Conservation (phyloP, 176 grass and related monocot genomes). For the Oryza rufipogon region DNA sequence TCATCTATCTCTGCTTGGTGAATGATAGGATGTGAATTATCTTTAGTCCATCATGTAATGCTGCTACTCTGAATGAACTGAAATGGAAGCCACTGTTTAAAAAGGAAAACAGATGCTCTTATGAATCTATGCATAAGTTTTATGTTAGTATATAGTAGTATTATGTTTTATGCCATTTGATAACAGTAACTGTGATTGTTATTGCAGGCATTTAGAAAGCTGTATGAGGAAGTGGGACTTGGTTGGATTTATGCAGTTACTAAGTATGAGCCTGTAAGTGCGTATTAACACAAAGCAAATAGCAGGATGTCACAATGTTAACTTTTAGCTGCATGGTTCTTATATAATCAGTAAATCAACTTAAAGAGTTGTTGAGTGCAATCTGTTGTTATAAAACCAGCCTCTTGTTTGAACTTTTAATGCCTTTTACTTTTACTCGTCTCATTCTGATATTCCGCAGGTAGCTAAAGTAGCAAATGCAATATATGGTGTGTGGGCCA, state of each 20-base stretch:
- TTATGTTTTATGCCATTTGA: background rate
- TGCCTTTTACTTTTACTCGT: background rate
- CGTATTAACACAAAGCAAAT: background rate
- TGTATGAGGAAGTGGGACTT: constrained; percentile 93
- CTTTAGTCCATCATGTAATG: no score
- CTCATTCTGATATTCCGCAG: constrained; percentile 44
- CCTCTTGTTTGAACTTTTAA: background rate
- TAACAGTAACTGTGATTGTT: constrained; percentile 8
- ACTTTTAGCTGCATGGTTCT: background rate
- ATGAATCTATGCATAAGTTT: constrained; percentile 1
- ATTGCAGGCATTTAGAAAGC: constrained; percentile 86
- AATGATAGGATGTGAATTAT: no score
- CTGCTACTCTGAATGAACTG: no score
- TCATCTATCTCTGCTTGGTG: no score
- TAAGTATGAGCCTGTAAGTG: constrained; percentile 93
- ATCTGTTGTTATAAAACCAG: background rate
- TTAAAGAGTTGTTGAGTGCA: background rate
- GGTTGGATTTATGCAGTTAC: constrained; percentile 98
- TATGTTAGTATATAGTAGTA: background rate
- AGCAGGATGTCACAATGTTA: constrained; percentile 6
- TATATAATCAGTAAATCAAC: background rate
- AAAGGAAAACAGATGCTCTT: background rate
- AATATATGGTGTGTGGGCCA: constrained; percentile 87
- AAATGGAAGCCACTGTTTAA: no score
- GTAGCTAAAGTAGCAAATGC: constrained; percentile 83